Base-by-base conservation (phyloP, 176 grass and related monocot genomes). In the Pontederia paniculata region DNA sequence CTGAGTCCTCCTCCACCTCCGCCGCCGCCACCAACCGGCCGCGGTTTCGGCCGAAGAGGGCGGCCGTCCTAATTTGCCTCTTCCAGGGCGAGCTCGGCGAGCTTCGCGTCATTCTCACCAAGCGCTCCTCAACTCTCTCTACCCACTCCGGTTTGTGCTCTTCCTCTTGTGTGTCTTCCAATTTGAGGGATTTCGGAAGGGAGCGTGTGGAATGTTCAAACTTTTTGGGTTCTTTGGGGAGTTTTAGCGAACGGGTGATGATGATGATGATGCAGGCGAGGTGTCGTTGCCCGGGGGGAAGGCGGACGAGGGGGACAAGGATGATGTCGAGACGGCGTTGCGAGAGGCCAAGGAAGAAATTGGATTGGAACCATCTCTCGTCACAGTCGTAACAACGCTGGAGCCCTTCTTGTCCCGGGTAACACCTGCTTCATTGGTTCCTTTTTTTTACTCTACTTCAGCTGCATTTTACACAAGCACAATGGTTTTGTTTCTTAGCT, bases 261-360 rank as follows among this genome's bases (percentile, higher is more conserved):
- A 42, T 19, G 41, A 64, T 53, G 50, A 42, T 19, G 41, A 64
- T 53, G 50, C 44, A 89, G 80, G 85, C 21, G 85, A 89, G 68
- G 80, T 89, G 73, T 70, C 80, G 19, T 84, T 89, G n/a, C 85
- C 85, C 1, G 85, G 85, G 57, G 85, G 85, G 0, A 89, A 89
- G 63, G 62, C 76, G 3, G 80, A 89, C 11, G 85, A 89, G 58
- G 70, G 80, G 15, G 85, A 89, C 57, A 77, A 70, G 17, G 80
- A 89, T 47, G 80, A 89, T 68, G 52, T 42, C 21, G 80, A 75
- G 46, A 89, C 85, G 54, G 85, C 85, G 54, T 69, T 71, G 55
- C 73, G 85, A 50, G 80, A 89, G 53, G 78, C 85, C 11, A 74
- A 77, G 21, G 85, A 84, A 63, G 80, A 89, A 66, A 89, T 84